Percentiles rank a stretch among this genome's conserved stretches.
phyloP scores from a whole-genome alignment of 306 rosid genomes.

The Cercis canadensis region DNA sequence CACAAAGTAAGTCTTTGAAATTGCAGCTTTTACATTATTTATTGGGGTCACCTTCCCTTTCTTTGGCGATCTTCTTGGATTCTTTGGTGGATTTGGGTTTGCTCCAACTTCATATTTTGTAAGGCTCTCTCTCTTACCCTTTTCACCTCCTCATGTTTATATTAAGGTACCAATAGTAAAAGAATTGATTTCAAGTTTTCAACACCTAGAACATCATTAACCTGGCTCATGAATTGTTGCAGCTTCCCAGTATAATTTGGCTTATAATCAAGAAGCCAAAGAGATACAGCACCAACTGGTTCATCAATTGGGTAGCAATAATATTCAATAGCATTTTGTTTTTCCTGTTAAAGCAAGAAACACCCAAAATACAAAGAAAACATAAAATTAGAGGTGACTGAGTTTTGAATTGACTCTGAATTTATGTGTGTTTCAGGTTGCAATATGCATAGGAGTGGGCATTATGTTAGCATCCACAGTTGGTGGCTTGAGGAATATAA shows the following conservation, averaged over 20 bases:
- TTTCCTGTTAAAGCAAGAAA: constrained; percentile 8
- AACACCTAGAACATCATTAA: constrained; percentile 16
- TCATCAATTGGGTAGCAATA: constrained; percentile 78
- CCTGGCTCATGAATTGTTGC: constrained; percentile 29
- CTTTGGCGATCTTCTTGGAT: constrained; percentile 96
- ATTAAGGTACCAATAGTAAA: not conserved
- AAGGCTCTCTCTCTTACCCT: constrained; percentile 31
- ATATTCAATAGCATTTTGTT: constrained; percentile 7
- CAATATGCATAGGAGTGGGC: constrained; percentile 76
- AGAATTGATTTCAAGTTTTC: not conserved
- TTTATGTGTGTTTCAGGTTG: constrained; percentile 48
- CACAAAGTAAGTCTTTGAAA: constrained; percentile 12
- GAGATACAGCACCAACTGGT: constrained; percentile 79
- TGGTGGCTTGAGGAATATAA: constrained; percentile 88
- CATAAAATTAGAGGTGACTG: not conserved
- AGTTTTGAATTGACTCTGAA: constrained; percentile 11
- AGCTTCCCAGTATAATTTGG: constrained; percentile 98
- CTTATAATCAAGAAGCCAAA: constrained; percentile 84
- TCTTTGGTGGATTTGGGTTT: constrained; percentile 95
- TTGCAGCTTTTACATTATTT: constrained; percentile 77
- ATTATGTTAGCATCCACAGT: constrained; percentile 91
- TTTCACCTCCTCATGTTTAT: constrained; percentile 7
- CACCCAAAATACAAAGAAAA: constrained; percentile 1
- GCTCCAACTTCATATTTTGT: constrained; percentile 90
- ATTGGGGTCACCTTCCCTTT: constrained; percentile 86